A percentile compares a stretch with the other conserved stretches of the same genome.
phyloP scores from a whole-genome alignment of 2,329 filamentous ascomycete species.

The Verticillium longisporum region DNA sequence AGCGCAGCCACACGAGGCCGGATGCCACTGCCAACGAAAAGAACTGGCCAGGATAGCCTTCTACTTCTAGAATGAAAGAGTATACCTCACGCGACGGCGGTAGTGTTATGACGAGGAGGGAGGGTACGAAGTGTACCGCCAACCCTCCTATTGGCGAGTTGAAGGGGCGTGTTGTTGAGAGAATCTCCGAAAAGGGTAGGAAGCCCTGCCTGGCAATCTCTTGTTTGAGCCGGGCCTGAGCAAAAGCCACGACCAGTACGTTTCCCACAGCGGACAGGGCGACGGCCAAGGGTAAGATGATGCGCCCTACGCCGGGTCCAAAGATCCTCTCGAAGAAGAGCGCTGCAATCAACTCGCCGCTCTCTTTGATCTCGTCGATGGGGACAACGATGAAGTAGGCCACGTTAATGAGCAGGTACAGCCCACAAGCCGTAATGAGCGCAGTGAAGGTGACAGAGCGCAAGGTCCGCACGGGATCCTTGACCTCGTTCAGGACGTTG shows the following conservation, averaged over 20 bases:
- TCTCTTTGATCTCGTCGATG: constrained; percentile 57
- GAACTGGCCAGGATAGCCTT: constrained; percentile 60
- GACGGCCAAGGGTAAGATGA: constrained; percentile 55
- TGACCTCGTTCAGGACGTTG: constrained; percentile 66
- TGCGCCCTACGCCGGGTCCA: constrained; percentile 48
- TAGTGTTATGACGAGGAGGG: constrained; percentile 57
- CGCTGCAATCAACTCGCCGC: constrained; percentile 61
- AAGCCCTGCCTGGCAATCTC: constrained; percentile 68
- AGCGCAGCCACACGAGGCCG: constrained; percentile 55
- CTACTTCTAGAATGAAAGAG: constrained; percentile 66
- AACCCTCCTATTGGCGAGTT: constrained; percentile 61
- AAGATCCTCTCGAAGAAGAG: constrained; percentile 61
- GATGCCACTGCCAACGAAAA: constrained; percentile 49
- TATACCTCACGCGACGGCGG: constrained; percentile 62
- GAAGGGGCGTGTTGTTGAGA: constrained; percentile 62
- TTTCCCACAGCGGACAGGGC: constrained; percentile 64
- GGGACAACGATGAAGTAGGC: constrained; percentile 59
- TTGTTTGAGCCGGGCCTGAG: constrained; percentile 62
- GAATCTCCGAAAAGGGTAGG: constrained; percentile 52
- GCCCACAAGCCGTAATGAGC: constrained; percentile 51
- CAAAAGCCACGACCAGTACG: constrained; percentile 66
- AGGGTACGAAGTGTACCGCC: constrained; percentile 62
- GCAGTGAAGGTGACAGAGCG: constrained; percentile 55
- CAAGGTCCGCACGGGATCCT: constrained; percentile 58
- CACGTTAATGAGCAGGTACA: constrained; percentile 63